Percentiles rank a stretch among this genome's conserved stretches.
Conservation (phyloP, 768 basidiomycete genomes). For the Rhizopogon rudus region DNA sequence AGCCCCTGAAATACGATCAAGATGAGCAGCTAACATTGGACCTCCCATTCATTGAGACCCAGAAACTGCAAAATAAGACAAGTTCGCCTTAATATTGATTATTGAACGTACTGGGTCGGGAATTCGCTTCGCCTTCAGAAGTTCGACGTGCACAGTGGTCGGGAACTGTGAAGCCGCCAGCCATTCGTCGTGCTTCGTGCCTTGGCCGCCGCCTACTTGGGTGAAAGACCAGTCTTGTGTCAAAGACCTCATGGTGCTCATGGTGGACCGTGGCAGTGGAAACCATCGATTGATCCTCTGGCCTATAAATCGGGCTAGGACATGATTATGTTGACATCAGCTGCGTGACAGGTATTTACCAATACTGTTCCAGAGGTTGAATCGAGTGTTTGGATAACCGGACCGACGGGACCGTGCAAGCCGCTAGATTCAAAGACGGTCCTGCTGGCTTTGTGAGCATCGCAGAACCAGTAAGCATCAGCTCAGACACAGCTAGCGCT, state of each 20-base stretch:
- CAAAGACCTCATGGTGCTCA: constrained; percentile 24
- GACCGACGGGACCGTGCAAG: too few species aligned
- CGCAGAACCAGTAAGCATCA: too few species aligned
- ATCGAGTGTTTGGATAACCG: too few species aligned
- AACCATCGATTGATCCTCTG: not conserved
- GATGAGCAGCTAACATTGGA: constrained; percentile 61
- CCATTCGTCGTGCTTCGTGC: constrained; percentile 65
- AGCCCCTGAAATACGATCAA: not conserved
- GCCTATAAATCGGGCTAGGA: constrained; percentile 4
- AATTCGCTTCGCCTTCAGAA: constrained; percentile 67
- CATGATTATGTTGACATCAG: not conserved
- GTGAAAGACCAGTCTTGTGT: constrained; percentile 60
- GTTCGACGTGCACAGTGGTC: constrained; percentile 84
- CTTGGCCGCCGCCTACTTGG: constrained; percentile 57
- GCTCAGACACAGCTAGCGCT: too few species aligned
- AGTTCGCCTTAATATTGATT: not conserved
- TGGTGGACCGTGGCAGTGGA: constrained; percentile 1
- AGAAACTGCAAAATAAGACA: constrained; percentile 45
- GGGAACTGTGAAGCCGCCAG: constrained; percentile 60
- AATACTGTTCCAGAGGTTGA: too few species aligned
- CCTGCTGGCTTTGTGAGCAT: too few species aligned
- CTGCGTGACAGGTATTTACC: not conserved
- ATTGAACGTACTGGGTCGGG: constrained; percentile 75
- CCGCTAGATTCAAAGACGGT: too few species aligned
- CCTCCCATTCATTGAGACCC: constrained; percentile 82